Evolutionary conservation across 805 yeast species (phyloP), one percentile per base, ranked within the genome.

Genomic region (Candida gorgasii): DNA sequence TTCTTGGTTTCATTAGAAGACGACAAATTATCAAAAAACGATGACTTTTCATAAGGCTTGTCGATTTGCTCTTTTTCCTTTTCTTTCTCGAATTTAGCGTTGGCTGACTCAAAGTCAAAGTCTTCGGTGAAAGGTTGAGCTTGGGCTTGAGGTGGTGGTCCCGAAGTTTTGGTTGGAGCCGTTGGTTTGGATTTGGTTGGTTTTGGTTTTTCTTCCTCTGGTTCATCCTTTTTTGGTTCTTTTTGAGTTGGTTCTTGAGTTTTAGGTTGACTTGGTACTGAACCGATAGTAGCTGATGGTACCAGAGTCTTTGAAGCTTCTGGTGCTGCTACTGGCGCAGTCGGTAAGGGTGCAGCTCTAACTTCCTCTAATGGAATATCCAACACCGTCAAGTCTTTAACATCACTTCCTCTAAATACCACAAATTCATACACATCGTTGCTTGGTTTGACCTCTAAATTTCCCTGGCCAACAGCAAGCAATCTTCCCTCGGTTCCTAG

Each of bases 401-500:
- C 97, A 55, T 92, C 97, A 18, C 86, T 79, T 28, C 99, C 99
- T 53, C 90, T 80, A 62, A 93, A 86, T 42, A 85, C 86, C 39
- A 93, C 88, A 44, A 77, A 78, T 19, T 86, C 90, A 63, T 80
- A 87, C 12, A 84, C 75, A 32, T 75, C 80, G 27, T 72, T 74
- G 14, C 87, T 82, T 5, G 95, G 84, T 43, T 79, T 76, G 30
- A 89, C 81, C 61, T 88, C 95, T 49, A 77, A 73, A 12, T 75
- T 69, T 3, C 86, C 84, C 60, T 85, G 89, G 19, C 75, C 76
- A 32, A 52, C 53, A 37, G 57, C 60, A 29, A 73, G 72, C 51
- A 84, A 73, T 55, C 98, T 79, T 22, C 96, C 97, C 63, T 92
- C 98, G 15, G 97, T 86, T 42, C 98, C 99, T 51, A 83, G 83